A percentile compares a stretch with the other conserved stretches of the same genome.
phyloP scores from a whole-genome alignment of 2,329 filamentous ascomycete species.

The Penicillium sp. region DNA sequence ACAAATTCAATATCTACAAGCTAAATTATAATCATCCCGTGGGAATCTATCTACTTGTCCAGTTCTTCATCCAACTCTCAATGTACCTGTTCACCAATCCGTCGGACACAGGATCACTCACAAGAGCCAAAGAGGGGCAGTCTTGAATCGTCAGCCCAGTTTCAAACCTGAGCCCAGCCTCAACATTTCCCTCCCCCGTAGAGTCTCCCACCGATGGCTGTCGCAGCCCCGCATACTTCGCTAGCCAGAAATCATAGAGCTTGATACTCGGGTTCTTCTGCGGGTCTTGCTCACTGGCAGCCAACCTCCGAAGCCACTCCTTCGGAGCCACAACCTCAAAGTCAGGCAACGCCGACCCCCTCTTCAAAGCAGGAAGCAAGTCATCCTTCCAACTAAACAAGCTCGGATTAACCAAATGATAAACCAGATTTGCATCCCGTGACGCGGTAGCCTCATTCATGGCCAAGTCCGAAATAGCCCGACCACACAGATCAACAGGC shows the following conservation, averaged over 20 bases:
- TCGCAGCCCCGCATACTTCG: conserved; percentile 43
- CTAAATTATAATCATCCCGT: background rate
- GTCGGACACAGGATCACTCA: conserved; percentile 16
- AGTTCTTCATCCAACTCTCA: conserved; percentile 18
- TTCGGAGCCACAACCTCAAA: conserved; percentile 33
- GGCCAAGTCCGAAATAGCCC: conserved; percentile 37
- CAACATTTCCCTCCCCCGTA: background rate
- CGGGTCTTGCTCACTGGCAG: conserved; percentile 48
- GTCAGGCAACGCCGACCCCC: conserved; percentile 24
- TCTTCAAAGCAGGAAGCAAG: conserved; percentile 33
- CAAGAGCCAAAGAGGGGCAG: conserved; percentile 14
- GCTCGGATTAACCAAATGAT: conserved; percentile 52
- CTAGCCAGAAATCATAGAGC: conserved; percentile 51
- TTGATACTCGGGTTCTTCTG: conserved; percentile 52
- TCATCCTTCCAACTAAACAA: conserved; percentile 37
- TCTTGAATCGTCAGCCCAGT: conserved; percentile 16
- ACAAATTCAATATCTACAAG: background rate
- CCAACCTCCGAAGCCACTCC: conserved; percentile 36
- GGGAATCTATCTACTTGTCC: conserved; percentile 7
- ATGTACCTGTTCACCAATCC: conserved; percentile 21
- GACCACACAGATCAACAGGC: conserved; percentile 42
- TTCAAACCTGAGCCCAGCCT: conserved; percentile 13
- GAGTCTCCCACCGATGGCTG: background rate
- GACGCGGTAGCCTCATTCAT: conserved; percentile 22
- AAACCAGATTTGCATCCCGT: conserved; percentile 35